Evolutionary conservation across 2,329 filamentous ascomycete genomes (phyloP).

Genomic region (Akanthomyces muscarius): DNA sequence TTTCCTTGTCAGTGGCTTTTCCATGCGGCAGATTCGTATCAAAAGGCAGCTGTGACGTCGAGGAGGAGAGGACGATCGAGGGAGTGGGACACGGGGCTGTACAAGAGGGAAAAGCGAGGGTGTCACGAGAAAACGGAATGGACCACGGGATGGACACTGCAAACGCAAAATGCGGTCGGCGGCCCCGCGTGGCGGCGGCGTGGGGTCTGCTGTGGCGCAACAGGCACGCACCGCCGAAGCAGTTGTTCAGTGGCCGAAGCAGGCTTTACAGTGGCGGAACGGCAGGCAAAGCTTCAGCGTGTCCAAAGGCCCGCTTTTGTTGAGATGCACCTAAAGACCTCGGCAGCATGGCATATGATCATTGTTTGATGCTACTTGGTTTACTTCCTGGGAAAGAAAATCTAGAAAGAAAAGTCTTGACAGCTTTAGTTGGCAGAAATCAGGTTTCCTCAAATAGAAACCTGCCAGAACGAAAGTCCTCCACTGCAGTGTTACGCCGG

Average conservation of each 20-base stretch:
- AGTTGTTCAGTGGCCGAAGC: background rate
- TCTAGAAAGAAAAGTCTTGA: background rate
- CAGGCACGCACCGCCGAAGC: background rate
- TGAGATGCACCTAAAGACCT: slow-evolving; percentile 3
- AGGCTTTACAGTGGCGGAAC: background rate
- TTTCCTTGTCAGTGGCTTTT: background rate
- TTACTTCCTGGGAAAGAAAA: too few species aligned
- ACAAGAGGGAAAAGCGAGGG: slow-evolving; percentile 13
- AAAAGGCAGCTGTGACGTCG: too few species aligned
- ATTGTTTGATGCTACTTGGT: too few species aligned
- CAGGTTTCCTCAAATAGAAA: too few species aligned
- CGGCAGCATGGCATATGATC: background rate
- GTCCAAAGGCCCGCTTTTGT: background rate
- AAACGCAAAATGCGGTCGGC: slow-evolving; percentile 8
- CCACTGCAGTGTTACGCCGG: too few species aligned
- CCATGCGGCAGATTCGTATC: background rate
- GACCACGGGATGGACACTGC: background rate
- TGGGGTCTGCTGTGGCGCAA: slow-evolving; percentile 11
- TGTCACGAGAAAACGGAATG: slow-evolving; percentile 12
- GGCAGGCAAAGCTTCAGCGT: background rate
- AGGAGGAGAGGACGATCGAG: background rate
- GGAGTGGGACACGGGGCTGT: background rate
- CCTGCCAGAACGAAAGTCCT: background rate
- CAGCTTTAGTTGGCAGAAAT: too few species aligned
- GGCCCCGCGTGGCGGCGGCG: slow-evolving; percentile 15